Evolutionary conservation across 768 basidiomycete genomes (phyloP).

Genomic region (Lactifluus subvellereus): DNA sequence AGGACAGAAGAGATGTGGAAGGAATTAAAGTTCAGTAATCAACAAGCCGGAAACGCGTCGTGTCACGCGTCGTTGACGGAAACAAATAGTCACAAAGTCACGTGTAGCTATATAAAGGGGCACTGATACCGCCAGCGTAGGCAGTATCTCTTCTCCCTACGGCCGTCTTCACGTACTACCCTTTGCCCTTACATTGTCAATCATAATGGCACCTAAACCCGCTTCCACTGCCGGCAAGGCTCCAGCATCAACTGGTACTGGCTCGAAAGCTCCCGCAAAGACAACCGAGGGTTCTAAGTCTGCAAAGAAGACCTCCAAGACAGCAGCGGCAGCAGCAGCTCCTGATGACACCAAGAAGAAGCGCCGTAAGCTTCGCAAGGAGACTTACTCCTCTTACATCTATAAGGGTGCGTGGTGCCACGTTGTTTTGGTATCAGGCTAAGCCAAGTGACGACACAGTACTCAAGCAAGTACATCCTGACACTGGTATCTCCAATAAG

Average conservation of each 20-base stretch:
- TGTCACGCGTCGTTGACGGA: conserved; percentile 21
- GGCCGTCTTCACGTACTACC: conserved; percentile 9
- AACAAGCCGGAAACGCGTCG: conserved; percentile 34
- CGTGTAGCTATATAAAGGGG: conserved; percentile 19
- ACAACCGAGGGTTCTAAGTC: conserved; percentile 44
- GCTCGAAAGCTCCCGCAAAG: conserved; percentile 58
- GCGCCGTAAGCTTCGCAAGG: conserved; percentile 81
- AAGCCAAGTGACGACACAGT: conserved; percentile 39
- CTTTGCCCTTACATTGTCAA: conserved; percentile 11
- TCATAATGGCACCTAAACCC: conserved; percentile 62
- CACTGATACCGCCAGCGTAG: conserved; percentile 6
- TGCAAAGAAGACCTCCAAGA: conserved; percentile 52
- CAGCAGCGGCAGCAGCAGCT: conserved; percentile 52
- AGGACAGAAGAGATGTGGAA: conserved; percentile 15
- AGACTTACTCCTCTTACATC: conserved; percentile 93
- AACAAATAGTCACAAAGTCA: conserved; percentile 28
- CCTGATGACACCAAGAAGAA: conserved; percentile 75
- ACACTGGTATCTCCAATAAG: conserved; percentile 98
- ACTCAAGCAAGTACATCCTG: conserved; percentile 95
- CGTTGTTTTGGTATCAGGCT: not conserved
- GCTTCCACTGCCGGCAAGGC: conserved; percentile 83
- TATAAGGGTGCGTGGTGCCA: conserved; percentile 63
- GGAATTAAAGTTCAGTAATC: conserved; percentile 35
- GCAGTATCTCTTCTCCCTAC: conserved; percentile 8
- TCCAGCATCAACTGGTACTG: conserved; percentile 56